Evolutionary conservation across 805 yeast species (phyloP), one percentile per base, ranked within the genome.

Genomic region (Yamadazyma tumulicola): DNA sequence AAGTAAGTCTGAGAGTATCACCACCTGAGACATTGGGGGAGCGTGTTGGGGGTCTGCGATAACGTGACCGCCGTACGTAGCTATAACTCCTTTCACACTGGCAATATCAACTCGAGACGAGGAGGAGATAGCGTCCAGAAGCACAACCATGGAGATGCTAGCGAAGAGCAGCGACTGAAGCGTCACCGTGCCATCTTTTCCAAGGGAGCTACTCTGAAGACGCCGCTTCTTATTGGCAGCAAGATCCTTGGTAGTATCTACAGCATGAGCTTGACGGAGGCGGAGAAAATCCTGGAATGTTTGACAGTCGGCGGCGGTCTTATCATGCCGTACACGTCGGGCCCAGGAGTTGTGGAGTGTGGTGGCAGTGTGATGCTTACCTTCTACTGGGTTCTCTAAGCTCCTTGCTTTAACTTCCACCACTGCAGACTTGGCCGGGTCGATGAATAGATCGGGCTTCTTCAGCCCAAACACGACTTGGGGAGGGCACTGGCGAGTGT

Each of bases 351-450:
- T 83, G 43, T 85, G 74, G 12, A 91, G 61, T 0, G 96, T 85
- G 5, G 81, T 67, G 0, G 80, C 85, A 0, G 79, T 75, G 2
- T 78, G 79, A 46, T 77, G 88, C 2, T 67, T 65, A 9, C 51
- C 55, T 12, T 58, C 64, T 2, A 56, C 52, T 0, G 72, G 57
- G 9, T 61, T 64, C 39, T 77, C 79, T 5, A 87, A 66, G 3
- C 88, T 78, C 28, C 95, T 65, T 0, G 95, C 94, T 51, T 84
- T 87, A 12, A 89, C 77, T 52, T 88, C 95, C 6, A 91, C 49
- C 0, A 91, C 91, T 3, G 89, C 51, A 1, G 95, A 83, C 19
- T 84, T 76, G 24, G 67, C 61, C 0, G 97, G 97, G 38, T 78
- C 64, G 18, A 91, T 83, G 94, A 96, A 89, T 39, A 69, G 72